These are phyloP conservation scores for Eimeria sp. DNA, from an alignment of 169 alveolate species.

Conservation along the genomic window DNA sequence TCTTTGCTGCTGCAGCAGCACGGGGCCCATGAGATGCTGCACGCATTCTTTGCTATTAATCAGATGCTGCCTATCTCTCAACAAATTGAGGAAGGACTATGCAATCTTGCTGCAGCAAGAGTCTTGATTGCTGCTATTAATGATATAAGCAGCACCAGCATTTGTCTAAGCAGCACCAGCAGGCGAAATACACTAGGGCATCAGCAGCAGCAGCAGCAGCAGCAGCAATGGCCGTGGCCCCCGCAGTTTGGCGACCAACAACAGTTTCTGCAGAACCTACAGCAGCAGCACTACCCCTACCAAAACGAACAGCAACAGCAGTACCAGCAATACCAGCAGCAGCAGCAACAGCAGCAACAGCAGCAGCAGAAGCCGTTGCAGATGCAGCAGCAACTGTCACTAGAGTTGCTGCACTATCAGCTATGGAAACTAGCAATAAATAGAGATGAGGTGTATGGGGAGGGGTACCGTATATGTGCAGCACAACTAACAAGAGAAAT, in stretches of 20 bases:
- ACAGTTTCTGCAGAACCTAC: neutral
- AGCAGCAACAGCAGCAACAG: neutral
- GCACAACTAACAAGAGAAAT: neutral
- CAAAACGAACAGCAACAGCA: no score
- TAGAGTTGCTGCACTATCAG: constrained; percentile 15
- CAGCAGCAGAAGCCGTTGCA: constrained; percentile 5
- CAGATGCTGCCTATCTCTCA: neutral
- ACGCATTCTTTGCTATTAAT: neutral
- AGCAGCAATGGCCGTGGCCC: no score
- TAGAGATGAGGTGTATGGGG: neutral
- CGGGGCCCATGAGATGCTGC: neutral
- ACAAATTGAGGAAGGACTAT: neutral
- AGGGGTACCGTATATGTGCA: neutral
- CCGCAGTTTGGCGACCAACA: neutral
- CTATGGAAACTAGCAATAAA: constrained; percentile 5
- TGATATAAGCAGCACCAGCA: neutral
- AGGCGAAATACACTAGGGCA: no score
- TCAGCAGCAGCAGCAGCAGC: no score
- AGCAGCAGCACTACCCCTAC: no score
- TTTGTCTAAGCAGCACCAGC: no score
- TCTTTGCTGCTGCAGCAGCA: constrained; percentile 11
- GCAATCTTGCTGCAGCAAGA: constrained; percentile 19
- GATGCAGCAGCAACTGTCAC: neutral
- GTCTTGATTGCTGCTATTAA: neutral
- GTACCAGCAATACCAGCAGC: no score